Evolutionary conservation across 768 basidiomycete species (phyloP), one percentile per base, ranked within the genome.

Genomic region (Gautieria morchelliformis): DNA sequence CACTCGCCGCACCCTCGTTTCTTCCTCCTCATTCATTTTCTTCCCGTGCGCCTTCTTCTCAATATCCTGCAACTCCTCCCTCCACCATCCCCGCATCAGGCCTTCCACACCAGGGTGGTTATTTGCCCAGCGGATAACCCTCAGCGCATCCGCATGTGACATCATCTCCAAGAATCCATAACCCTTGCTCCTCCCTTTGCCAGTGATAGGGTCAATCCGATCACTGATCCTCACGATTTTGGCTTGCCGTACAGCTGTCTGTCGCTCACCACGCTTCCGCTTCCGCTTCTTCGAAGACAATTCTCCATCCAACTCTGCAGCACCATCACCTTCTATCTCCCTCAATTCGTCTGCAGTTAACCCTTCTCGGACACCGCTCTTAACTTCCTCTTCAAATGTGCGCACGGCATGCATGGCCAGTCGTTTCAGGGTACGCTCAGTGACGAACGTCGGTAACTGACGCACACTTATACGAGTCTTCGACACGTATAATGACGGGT

Each of bases 121-220:
- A 72, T 98, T 99, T 27, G 89, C 87, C 91, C 91, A 98, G 35
- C 96, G 79, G 46, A 98, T 71, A 5, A 97, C 86, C 24, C 89
- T 85, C 22, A 99, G 74, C 6, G 95, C 93, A 67, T 98, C 92
- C 5, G 86, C 83, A 63, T 99, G 96, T 27, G 75, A 79, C 49
- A 83, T 74, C 79, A 96, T 80, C 74, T 98, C 95, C 33, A 98
- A 66, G 72, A 99, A 98, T 10, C 95, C 96, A 64, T 97, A 99
- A 1, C 96, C 95, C 67, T 89, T 92, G 64, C 87, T 90, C 53
- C 86, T 79, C 1, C 91, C 91, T 64, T 90, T 87, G 4, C 89
- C 89, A 0, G 89, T 92, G 41, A 94, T 68, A 4, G 88, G 76
- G 66, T 98, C 95, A 55, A 94, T 78, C n/a, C 91, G 85, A 61